Base-by-base conservation (phyloP, 345 rosid genomes). In the Pseudoturritis turrita region DNA sequence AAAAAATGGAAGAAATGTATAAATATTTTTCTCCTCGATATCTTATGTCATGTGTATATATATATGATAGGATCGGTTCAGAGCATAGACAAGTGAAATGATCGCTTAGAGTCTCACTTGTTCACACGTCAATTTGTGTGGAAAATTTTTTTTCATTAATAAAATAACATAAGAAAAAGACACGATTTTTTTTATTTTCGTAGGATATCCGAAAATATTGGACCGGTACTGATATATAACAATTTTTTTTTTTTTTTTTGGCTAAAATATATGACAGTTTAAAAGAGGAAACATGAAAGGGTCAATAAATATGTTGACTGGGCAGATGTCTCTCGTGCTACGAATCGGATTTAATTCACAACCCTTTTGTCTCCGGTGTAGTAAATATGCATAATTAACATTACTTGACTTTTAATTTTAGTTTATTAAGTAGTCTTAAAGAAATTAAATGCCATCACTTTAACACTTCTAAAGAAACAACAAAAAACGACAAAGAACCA, bases 301-400 rank as follows among this genome's bases (percentile, higher is more conserved):
- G 31, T 68, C 69, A 52, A 68, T 44, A 52, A 51, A 67, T 59
- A 50, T 25, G 8, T 51, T 41, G 33, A 68, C 33, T n/a, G n/a
- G 78, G 73, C 18, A 59, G 68, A 23, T 74, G 15, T 41, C 22
- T 74, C 73, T 74, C 73, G 73, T 74, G 78, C 78, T 60, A 59
- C 22, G 68, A 31, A 74, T 74, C 46, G 60, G 37, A 39, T 37
- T 65, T 65, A 74, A 57, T 58, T 65, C 53, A 21, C 29, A 43
- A 3, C 33, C 22, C 31, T 33, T 74, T 59, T 74, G 73, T 74
- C 78, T 14, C 57, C 40, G 73, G 9, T 22, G 49, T 41, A 67
- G 62, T 67, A 49, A 67, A 51, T 60, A 75, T 35, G 8, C 58
- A 45, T 35, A 35, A 13, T 56, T 17, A 55, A 55, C 50, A 29